Percentiles rank a stretch among this genome's conserved stretches.
Evolutionary conservation across 352 stramenopile species (phyloP).

Genomic region (Phytopythium ostracodes): DNA sequence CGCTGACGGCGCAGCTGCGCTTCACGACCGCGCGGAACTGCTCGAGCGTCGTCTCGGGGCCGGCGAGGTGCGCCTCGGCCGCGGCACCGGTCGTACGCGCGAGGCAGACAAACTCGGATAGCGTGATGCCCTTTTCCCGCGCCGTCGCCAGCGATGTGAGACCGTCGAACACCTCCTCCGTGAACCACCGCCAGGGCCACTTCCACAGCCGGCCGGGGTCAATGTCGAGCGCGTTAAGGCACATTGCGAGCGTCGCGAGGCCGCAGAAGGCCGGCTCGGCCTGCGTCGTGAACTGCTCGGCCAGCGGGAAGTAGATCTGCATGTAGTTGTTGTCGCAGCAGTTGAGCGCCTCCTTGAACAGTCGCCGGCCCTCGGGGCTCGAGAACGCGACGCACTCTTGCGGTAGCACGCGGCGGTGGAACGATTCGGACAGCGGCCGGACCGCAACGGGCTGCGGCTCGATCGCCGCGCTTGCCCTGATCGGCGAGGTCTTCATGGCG

Average conservation of each 20-base stretch:
- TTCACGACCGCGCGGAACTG: slow-evolving; percentile 68
- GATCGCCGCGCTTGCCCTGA: neutral
- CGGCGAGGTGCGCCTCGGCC: slow-evolving; percentile 21
- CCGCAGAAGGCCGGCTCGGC: slow-evolving; percentile 91
- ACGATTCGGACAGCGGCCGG: slow-evolving; percentile 31
- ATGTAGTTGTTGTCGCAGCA: slow-evolving; percentile 47
- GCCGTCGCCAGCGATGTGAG: slow-evolving; percentile 65
- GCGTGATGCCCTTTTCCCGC: slow-evolving; percentile 69
- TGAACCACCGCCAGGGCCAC: slow-evolving; percentile 78
- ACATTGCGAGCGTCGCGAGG: slow-evolving; percentile 83
- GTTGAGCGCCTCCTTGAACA: slow-evolving; percentile 80
- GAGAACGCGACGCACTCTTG: slow-evolving; percentile 79
- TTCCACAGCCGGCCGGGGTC: slow-evolving; percentile 78
- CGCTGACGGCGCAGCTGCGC: slow-evolving; percentile 60
- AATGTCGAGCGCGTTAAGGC: slow-evolving; percentile 71
- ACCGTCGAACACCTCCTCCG: slow-evolving; percentile 80
- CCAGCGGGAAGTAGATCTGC: slow-evolving; percentile 92
- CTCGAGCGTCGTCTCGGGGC: slow-evolving; percentile 32
- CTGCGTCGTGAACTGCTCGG: slow-evolving; percentile 90
- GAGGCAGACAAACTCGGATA: slow-evolving; percentile 68
- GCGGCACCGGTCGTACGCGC: slow-evolving; percentile 57
- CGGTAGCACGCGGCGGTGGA: slow-evolving; percentile 82
- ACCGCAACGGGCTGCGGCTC: neutral
- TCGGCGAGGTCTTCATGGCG: neutral
- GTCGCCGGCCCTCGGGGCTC: slow-evolving; percentile 65